A percentile compares a stretch with the other conserved stretches of the same genome.
phyloP scores from a whole-genome alignment of 169 alveolate genomes.

The Cyclospora cayetanensis region DNA sequence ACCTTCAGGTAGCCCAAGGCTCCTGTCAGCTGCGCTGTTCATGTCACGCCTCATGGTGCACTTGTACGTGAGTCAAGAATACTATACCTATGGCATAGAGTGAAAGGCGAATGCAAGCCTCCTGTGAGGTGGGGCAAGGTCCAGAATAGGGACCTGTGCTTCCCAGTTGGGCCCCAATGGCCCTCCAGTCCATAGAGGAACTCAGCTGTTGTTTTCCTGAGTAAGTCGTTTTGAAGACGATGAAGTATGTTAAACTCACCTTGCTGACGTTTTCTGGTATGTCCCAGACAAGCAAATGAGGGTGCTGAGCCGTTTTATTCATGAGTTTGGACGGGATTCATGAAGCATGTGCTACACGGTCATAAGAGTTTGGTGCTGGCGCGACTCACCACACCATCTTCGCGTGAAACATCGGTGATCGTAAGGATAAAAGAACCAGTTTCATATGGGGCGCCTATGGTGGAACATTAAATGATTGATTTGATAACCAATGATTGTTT shows the following conservation, averaged over 20 bases:
- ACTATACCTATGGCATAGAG: conserved; percentile 31
- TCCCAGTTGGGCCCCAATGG: conserved; percentile 15
- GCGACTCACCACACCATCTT: not conserved
- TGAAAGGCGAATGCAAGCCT: conserved; percentile 33
- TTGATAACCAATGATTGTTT: no score
- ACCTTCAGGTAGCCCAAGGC: not conserved
- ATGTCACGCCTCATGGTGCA: not conserved
- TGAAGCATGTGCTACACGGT: not conserved
- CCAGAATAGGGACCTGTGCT: conserved; percentile 19
- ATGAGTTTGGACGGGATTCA: not conserved
- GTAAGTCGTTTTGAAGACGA: not conserved
- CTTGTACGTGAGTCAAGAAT: not conserved
- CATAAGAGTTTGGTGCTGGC: not conserved
- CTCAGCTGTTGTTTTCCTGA: not conserved
- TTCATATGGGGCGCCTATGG: conserved; percentile 55
- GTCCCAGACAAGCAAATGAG: conserved; percentile 63
- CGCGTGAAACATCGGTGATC: conserved; percentile 29
- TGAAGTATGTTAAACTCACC: no score
- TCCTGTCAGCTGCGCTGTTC: not conserved
- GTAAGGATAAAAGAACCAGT: conserved; percentile 47
- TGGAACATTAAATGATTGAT: no score
- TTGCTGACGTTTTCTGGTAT: conserved; percentile 13
- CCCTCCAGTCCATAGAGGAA: not conserved
- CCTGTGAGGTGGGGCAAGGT: conserved; percentile 42
- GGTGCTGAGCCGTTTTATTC: not conserved